Conservation (phyloP, 495 filamentous ascomycete genomes). For the Astrothelium subdiscretum region DNA sequence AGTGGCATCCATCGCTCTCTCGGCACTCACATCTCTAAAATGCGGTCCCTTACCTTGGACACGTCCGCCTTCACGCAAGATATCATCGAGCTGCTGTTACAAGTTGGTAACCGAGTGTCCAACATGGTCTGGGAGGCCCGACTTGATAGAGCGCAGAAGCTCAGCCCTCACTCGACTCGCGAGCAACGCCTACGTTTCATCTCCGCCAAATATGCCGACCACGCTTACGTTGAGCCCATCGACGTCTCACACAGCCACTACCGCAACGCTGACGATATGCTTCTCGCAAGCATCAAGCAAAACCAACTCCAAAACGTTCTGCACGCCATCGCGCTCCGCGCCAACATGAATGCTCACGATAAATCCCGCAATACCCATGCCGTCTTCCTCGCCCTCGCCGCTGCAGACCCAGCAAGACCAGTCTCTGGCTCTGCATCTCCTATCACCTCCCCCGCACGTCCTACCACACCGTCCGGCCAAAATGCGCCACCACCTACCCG, state of each 20-base stretch:
- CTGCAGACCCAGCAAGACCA: constrained; percentile 77
- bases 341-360: constrained; percentile 78
- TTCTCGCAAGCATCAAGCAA: constrained; percentile 86
- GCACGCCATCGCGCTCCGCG: constrained; percentile 77
- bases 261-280: constrained; percentile 71
- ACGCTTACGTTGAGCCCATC: constrained; percentile 67
- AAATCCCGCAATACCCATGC: constrained; percentile 79
- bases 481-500: constrained; percentile 16
- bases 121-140: constrained; percentile 96
- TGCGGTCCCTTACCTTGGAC: constrained; percentile 90
- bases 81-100: constrained; percentile 85
- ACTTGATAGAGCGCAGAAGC: constrained; percentile 60
- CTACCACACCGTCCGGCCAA: constrained; percentile 27
- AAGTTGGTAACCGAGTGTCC: constrained; percentile 84
- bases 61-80: constrained; percentile 92
- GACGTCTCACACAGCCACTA: constrained; percentile 65
- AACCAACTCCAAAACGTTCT: constrained; percentile 88
- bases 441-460: constrained; percentile 13
- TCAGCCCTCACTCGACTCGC: constrained; percentile 60
- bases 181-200: constrained; percentile 90
- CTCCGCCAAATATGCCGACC: constrained; percentile 84
- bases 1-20: constrained; percentile 94
- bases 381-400: constrained; percentile 84
- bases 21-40: constrained; percentile 95
- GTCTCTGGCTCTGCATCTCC: constrained; percentile 27